Percentiles rank a stretch among this genome's conserved stretches.
Conservation (phyloP, 805 yeast genomes). For the Hermanozyma aechmeae region DNA sequence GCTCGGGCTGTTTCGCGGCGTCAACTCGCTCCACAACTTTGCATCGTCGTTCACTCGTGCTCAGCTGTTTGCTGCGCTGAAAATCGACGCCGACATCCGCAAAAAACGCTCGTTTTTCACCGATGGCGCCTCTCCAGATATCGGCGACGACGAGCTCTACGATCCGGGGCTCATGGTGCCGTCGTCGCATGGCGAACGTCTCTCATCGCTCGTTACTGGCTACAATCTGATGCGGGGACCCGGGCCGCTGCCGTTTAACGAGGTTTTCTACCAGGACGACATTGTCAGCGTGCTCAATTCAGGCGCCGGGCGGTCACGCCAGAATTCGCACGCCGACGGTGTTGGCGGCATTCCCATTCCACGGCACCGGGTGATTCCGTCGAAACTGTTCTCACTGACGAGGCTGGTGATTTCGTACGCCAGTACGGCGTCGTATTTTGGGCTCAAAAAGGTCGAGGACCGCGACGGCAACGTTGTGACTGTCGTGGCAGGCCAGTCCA, state of each 20-base stretch:
- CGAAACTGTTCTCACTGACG: conserved; percentile 37
- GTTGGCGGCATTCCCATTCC: conserved; percentile 14
- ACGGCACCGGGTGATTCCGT: conserved; percentile 20
- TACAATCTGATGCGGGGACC: conserved; percentile 5
- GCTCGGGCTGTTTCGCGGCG: conserved; percentile 24
- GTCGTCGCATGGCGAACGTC: conserved; percentile 50
- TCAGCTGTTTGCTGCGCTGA: conserved; percentile 30
- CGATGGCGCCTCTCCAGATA: conserved; percentile 13
- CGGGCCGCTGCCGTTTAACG: conserved; percentile 12
- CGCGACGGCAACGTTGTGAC: conserved; percentile 62
- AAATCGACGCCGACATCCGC: conserved; percentile 44
- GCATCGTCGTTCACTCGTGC: not conserved
- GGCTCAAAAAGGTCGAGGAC: conserved; percentile 57
- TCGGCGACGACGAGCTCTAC: conserved; percentile 45
- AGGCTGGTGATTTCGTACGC: conserved; percentile 24
- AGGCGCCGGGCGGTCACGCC: conserved; percentile 18
- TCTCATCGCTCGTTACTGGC: conserved; percentile 45
- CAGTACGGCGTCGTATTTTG: conserved; percentile 41
- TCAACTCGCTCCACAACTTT: not conserved
- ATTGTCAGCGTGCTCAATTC: conserved; percentile 12
- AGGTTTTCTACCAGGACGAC: conserved; percentile 33
- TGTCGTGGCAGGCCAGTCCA: conserved; percentile 72
- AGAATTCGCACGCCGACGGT: conserved; percentile 12
- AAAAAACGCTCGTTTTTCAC: conserved; percentile 54
- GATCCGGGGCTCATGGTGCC: conserved; percentile 68